Evolutionary conservation across 805 yeast species (phyloP).

Genomic region (Candida suzukii): DNA sequence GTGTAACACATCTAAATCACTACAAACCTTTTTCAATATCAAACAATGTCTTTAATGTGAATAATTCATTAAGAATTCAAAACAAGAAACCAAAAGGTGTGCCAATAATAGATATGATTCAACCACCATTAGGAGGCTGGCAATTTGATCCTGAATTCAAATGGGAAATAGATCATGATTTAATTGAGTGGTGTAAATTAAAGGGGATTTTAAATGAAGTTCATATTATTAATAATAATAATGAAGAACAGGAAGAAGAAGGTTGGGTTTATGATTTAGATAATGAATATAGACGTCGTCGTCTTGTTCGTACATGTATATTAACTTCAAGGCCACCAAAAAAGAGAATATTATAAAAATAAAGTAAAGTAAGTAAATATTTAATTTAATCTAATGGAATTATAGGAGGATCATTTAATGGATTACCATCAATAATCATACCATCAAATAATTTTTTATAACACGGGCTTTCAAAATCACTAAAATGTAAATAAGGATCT

Average conservation of each 20-base stretch:
- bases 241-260: no score
- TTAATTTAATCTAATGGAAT: no score
- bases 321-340: slow-evolving; percentile 36
- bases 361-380: no score
- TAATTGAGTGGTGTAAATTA: slow-evolving; percentile 43
- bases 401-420: no score
- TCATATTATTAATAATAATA: slow-evolving; percentile 25
- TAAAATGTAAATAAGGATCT: slow-evolving; percentile 49
- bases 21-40: slow-evolving; percentile 63
- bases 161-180: slow-evolving; percentile 61
- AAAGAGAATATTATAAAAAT: neutral
- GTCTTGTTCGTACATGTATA: slow-evolving; percentile 45
- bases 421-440: slow-evolving; percentile 23
- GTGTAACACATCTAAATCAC: slow-evolving; percentile 45
- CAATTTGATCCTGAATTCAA: slow-evolving; percentile 47
- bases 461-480: slow-evolving; percentile 34
- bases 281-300: slow-evolving; percentile 49
- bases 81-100: slow-evolving; percentile 64
- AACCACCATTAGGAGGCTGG: slow-evolving; percentile 72
- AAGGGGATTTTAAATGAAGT: slow-evolving; percentile 30
- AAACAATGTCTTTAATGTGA: slow-evolving; percentile 43
- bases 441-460: slow-evolving; percentile 49
- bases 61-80: slow-evolving; percentile 36
- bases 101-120: slow-evolving; percentile 41
- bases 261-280: slow-evolving; percentile 50